Evolutionary conservation across 208 protist genomes (phyloP), one percentile per base, ranked within the genome.

Genomic region (Trypanosomatidae sp.): DNA sequence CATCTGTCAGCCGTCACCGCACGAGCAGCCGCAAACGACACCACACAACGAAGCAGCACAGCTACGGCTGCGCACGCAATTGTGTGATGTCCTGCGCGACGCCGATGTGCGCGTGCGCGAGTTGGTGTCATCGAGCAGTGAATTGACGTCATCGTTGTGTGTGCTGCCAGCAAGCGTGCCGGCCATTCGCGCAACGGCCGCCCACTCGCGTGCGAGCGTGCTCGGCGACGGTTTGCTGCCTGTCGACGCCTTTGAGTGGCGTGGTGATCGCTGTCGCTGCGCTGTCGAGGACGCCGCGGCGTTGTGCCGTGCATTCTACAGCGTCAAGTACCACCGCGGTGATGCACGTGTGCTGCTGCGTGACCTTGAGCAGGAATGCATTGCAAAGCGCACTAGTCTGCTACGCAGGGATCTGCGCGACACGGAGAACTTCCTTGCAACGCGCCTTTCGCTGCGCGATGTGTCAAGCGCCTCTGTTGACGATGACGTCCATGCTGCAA

Each of bases 221-320:
- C 49, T 87, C 4, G 75, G 76, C 6, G 75, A 86, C 44, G 81
- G 69, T 0, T 56, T 90, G 32, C 66, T 90, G n/a, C 81, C 72
- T 1, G 65, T 90, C 10, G 76, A 90, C 44, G 61, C 72, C 3
- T 90, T 90, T 47, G 81, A 90, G 56, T 90, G 72, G 70, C 63
- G 81, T 21, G 81, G 81, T 6, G 81, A 90, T 66, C 61, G 68
- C 25, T 68, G 66, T 6, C 71, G 70, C 21, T 63, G 55, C 42
- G 50, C 61, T 46, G 68, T 90, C 21, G 73, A 86, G 43, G 81
- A 90, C 46, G 81, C 81, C 2, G 79, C 81, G 2, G 60, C 62
- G 8, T 33, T 90, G 39, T 82, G 71, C 51, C 61, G 71, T 5
- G 49, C 59, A 0, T 77, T 90, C 54, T 90, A 90, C 44, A 73